Base-by-base conservation (phyloP, 2,329 filamentous ascomycete species). In the Colletotrichum theobromicola region DNA sequence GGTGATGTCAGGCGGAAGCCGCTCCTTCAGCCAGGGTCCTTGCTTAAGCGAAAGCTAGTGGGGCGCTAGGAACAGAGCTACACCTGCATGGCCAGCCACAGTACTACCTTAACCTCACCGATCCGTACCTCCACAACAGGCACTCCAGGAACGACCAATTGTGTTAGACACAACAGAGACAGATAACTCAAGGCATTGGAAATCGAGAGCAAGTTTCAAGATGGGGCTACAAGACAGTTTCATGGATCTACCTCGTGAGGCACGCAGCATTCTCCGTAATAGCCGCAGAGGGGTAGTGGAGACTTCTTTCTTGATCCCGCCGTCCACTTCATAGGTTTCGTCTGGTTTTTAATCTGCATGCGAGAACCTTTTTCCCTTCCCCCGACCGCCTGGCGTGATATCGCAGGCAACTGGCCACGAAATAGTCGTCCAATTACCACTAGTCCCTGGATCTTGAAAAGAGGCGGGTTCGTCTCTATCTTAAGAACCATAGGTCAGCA, bases 1-100 rank as follows among this genome's bases (percentile, higher is more conserved):
- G 72, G 68, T 75, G 72, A 75, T 75, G 72, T 72, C 72, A 72
- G 72, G 72, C 57, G 55, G 61, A 63, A 72, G 62, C 72, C 37
- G 55, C 67, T 50, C n/a, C 42, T 50, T 32, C 13, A 35, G 57
- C 68, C 72, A 63, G 72, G 68, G 72, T 72, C 68, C 69, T 73
- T 53, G 46, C 62, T 28, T 72, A 50, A 67, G 61, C 61, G 67
- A 67, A 62, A 42, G n/a, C 61, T 71, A 65, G 53, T 34, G 67
- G 32, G n/a, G 15, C 30, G 68, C 53, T 66, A 34, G 55, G 34
- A 35, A 62, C n/a, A 34, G 34, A 42, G n/a, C 60, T 61, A 12
- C 42, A 50, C n/a, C 42, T 7, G 57, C 26, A 34, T 13, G 9
- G 34, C 53, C 34, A 62, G 30, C 53, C 34, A 62, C n/a, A 62